phyloP scores from a whole-genome alignment of 2,329 filamentous ascomycete genomes.

The Alternaria triticimaculans region DNA sequence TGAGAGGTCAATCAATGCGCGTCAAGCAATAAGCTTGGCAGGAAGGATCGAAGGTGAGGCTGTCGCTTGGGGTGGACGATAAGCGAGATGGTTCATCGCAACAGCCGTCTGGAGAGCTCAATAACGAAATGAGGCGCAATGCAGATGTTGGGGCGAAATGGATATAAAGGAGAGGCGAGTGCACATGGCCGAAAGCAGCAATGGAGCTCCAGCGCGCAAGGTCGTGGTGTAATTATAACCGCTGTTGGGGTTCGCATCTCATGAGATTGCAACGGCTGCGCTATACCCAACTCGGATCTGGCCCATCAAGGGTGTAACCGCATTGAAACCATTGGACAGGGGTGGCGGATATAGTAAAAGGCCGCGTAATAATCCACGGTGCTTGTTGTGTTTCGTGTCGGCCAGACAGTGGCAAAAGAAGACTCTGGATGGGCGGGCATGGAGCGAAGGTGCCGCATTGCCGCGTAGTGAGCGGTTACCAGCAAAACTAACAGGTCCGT shows the following conservation, averaged over 20 bases:
- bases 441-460: not conserved
- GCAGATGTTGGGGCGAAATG: not conserved
- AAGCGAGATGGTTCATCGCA: constrained; percentile 14
- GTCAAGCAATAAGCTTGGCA: constrained; percentile 18
- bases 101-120: not conserved
- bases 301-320: constrained; percentile 7
- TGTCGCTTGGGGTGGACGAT: constrained; percentile 11
- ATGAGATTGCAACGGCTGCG: constrained; percentile 15
- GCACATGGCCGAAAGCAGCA: not conserved
- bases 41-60: constrained; percentile 11
- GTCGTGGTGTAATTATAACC: constrained; percentile 4
- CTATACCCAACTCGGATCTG: constrained; percentile 5
- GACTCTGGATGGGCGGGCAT: not conserved
- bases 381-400: constrained; percentile 14
- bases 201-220: not conserved
- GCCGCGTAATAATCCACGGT: constrained; percentile 19
- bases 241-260: not conserved
- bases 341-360: constrained; percentile 2
- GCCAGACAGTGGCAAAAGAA: not conserved
- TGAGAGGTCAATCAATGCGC: constrained; percentile 18
- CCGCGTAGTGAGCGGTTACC: not conserved
- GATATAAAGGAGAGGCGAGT: constrained; percentile 6
- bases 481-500: not conserved
- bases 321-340: constrained; percentile 13
- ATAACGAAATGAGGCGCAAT: not conserved